phyloP scores from a whole-genome alignment of 805 yeast genomes.

The Monosporozyma yasuniensis region DNA sequence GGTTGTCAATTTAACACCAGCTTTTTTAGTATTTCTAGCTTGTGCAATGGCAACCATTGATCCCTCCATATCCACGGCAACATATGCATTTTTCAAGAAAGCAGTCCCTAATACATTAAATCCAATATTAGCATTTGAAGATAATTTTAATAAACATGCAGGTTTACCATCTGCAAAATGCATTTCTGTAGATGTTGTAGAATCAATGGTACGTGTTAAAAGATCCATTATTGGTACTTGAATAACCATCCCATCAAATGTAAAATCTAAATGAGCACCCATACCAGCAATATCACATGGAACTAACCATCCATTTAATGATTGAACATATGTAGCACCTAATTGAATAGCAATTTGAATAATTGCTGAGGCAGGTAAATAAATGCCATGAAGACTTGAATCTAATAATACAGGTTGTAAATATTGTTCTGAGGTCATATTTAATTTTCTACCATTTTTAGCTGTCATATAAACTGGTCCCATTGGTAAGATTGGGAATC shows the following conservation, averaged over 20 bases:
- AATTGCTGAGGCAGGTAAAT: constrained; percentile 47
- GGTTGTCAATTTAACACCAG: neutral
- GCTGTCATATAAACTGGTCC: constrained; percentile 38
- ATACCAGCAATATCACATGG: constrained; percentile 44
- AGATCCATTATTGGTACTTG: constrained; percentile 43
- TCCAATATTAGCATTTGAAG: constrained; percentile 42
- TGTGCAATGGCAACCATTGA: constrained; percentile 48
- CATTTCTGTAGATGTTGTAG: constrained; percentile 29
- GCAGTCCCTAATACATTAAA: constrained; percentile 50
- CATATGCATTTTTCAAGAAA: constrained; percentile 42
- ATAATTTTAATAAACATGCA: constrained; percentile 49
- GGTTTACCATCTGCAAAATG: constrained; percentile 43
- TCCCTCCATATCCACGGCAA: constrained; percentile 59
- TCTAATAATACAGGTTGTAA: constrained; percentile 51
- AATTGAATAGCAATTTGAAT: constrained; percentile 60
- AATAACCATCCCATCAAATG: constrained; percentile 44
- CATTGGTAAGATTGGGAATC: constrained; percentile 41
- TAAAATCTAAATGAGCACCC: constrained; percentile 44
- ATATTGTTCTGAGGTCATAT: constrained; percentile 30
- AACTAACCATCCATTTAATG: constrained; percentile 48
- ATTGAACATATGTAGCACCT: constrained; percentile 50
- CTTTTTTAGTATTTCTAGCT: constrained; percentile 19
- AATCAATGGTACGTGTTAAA: constrained; percentile 32
- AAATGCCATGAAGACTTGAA: constrained; percentile 40
- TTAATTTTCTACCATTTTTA: constrained; percentile 32